Conservation (phyloP, 169 alveolate genomes). For the Eimeria brunetti region DNA sequence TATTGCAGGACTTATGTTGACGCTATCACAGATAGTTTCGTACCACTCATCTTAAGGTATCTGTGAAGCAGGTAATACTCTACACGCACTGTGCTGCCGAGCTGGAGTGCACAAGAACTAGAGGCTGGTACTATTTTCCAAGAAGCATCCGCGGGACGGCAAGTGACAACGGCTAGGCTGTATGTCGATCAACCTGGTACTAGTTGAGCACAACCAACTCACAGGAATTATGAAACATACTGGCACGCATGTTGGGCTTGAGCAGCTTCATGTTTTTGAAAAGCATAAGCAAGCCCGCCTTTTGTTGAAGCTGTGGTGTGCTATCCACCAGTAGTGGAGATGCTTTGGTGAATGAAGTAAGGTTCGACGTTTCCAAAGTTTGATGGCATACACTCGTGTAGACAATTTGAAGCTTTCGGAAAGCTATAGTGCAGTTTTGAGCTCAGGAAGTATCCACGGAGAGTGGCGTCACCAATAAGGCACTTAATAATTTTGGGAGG, state of each 20-base stretch:
- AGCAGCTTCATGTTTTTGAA: background rate
- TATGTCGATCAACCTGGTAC: background rate
- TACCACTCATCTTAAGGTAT: background rate
- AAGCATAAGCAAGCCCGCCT: background rate
- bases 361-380: background rate
- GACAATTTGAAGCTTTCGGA: background rate
- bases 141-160: background rate
- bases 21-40: background rate
- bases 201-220: background rate
- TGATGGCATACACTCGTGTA: background rate
- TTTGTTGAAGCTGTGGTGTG: background rate
- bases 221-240: background rate
- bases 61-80: background rate
- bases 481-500: background rate
- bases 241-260: background rate
- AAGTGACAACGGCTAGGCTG: background rate
- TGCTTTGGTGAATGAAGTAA: too few species aligned
- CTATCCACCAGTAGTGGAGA: background rate
- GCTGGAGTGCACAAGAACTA: background rate
- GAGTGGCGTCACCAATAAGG: background rate
- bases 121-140: background rate
- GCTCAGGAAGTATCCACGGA: background rate
- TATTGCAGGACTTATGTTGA: background rate
- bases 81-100: background rate
- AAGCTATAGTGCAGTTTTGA: background rate